Base-by-base conservation (phyloP, 2,329 filamentous ascomycete genomes). In the Fusarium xylarioides region DNA sequence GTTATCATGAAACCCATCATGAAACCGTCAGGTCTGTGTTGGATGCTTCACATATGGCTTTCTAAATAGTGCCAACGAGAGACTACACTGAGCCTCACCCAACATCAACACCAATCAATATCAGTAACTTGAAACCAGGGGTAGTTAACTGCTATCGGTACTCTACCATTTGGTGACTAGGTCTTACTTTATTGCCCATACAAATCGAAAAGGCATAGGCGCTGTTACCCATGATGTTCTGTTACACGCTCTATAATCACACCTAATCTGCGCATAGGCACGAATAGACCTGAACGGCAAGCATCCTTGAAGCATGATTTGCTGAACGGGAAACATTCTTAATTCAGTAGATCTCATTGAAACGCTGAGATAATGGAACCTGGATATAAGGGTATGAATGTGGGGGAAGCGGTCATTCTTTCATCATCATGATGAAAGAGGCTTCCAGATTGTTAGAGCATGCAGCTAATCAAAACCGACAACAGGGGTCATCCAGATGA, bases 401-500 rank as follows among this genome's bases (percentile, higher is more conserved):
- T 42, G 55, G n/a, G 34, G 26, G 16, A 18, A 21, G 23, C 3
- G 19, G 21, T 54, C 63, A 47, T 60, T 54, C 5, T 43, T 34
- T 26, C 64, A 44, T 70, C 66, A 66, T 70, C 3, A 56, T 69
- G 49, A 70, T 38, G 42, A 37, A 21, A 32, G 26, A 28, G 60
- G 60, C 11, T n/a, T 21, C 18, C 38, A 12, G 16, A 23, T 11
- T 30, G 26, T 34, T 37, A 21, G 21, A n/a, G 11, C 14, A 42
- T n/a, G 21, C 19, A 46, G 42, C 30, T 32, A 44, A 19, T 19
- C 23, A 10, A 42, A n/a, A 53, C 4, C 15, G 46, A 44, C n/a
- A 54, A 34, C 59, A 46, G 23, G 62, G 62, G 18, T 28, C 28
- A 4, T 44, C 44, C n/a, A 37, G 38, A 35, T 21, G 44, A 21